phyloP scores from a whole-genome alignment of 2,329 filamentous ascomycete species.

The Penicillium sclerotiorum region DNA sequence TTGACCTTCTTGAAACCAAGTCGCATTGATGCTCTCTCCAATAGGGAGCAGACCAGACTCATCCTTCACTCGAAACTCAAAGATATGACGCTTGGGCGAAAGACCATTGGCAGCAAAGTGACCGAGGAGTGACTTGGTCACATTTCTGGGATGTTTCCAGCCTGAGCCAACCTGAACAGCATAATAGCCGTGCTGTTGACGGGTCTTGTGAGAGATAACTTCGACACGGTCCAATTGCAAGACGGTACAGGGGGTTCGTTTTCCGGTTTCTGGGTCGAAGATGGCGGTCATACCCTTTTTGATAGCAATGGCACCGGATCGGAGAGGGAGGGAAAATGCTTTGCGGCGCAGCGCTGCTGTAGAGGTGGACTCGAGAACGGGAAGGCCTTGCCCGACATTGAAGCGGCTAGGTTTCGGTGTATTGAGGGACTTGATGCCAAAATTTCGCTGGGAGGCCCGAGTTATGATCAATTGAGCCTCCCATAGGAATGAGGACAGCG shows the following conservation, averaged over 20 bases:
- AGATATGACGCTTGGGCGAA: constrained; percentile 78
- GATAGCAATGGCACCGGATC: constrained; percentile 79
- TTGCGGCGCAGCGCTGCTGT: constrained; percentile 63
- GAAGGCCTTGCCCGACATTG: constrained; percentile 54
- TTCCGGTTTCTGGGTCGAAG: constrained; percentile 74
- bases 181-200: constrained; percentile 81
- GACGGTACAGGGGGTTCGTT: constrained; percentile 83
- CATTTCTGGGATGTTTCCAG: constrained; percentile 70
- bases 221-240: constrained; percentile 92
- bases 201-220: constrained; percentile 83
- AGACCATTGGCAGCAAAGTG: constrained; percentile 84
- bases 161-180: constrained; percentile 89
- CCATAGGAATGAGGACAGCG: constrained; percentile 32
- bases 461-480: constrained; percentile 26
- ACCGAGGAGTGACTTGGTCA: constrained; percentile 79
- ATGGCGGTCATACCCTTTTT: constrained; percentile 97
- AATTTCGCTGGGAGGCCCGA: constrained; percentile 37
- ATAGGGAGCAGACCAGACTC: constrained; percentile 73
- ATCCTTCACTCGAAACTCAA: constrained; percentile 83
- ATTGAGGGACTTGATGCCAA: constrained; percentile 62
- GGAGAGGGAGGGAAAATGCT: constrained; percentile 61
- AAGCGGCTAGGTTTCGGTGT: constrained; percentile 56
- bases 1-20: constrained; percentile 89
- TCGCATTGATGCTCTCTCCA: constrained; percentile 75
- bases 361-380: constrained; percentile 58